Base-by-base conservation (phyloP, 2,329 filamentous ascomycete genomes). In the Fusarium concolor region DNA sequence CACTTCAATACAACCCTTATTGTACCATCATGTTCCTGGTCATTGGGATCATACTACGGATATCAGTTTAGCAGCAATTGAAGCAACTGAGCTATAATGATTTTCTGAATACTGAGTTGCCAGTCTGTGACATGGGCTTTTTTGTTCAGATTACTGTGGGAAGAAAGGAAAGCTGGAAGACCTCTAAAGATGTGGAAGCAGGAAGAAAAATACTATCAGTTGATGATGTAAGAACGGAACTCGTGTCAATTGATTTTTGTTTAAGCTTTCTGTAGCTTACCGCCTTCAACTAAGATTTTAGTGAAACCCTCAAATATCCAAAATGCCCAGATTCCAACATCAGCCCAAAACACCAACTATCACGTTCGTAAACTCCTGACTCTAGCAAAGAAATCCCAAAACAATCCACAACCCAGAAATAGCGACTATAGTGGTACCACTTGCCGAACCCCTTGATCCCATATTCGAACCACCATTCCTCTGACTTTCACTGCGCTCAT, bases 391-490 rank as follows among this genome's bases (percentile, higher is more conserved):
- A 41, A 45, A 33, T 31, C 20, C 49, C 31, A 65, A 15, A 9
- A 43, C 10, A 39, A 47, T 28, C 54, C 61, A 71, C 14, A 68
- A 15, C 14, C 54, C 56, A 38, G 56, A 39, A 14, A 54, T 29
- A n/a, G 38, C 33, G 22, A 58, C n/a, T 12, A 28, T 20, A 11
- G 37, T 37, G 10, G 31, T 43, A 14, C 42, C 31, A 10, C 46
- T 58, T 7, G 43, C 26, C 5, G 37, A 45, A 1, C n/a, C 45
- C 18, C 46, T 62, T 22, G 39, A 37, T 12, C 52, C 67, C 14
- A 44, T 10, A 10, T 56, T 72, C n/a, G 52, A 26, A 10, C 45
- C 56, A 17, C 54, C 64, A 41, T 68, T 59, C 14, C 37, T 63
- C 31, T 42, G 42, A 9, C 51, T 45, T 22, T 57, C 58, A 24